Percentiles rank a stretch among this genome's conserved stretches.
phyloP scores from a whole-genome alignment of 129 eudicot genomes.

The Gnaphalium uliginosum region DNA sequence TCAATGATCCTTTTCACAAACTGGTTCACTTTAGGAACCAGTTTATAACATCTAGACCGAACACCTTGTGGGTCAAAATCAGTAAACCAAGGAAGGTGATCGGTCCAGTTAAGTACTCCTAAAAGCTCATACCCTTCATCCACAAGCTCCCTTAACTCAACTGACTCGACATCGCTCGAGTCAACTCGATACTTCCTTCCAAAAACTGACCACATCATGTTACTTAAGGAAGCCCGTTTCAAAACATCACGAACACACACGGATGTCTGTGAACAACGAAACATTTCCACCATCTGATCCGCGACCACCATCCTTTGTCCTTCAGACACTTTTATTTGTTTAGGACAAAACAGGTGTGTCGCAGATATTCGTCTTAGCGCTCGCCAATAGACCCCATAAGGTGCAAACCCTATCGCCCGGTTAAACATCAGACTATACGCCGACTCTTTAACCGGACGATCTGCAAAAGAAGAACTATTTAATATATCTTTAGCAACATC shows the following conservation, averaged over 20 bases:
- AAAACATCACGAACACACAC: conserved; percentile 60
- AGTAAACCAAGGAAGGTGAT: conserved; percentile 74
- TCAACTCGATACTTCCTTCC: conserved; percentile 52
- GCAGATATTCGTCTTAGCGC: conserved; percentile 68
- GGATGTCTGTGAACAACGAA: neutral
- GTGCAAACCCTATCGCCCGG: conserved; percentile 92
- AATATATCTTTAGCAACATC: conserved; percentile 77
- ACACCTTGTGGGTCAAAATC: conserved; percentile 70
- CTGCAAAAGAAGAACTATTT: conserved; percentile 56
- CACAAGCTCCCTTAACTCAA: conserved; percentile 60
- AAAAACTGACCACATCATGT: conserved; percentile 93
- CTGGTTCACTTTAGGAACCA: conserved; percentile 71
- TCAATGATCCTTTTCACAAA: conserved; percentile 66
- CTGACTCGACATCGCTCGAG: conserved; percentile 31
- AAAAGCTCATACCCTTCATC: conserved; percentile 85
- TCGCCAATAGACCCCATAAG: conserved; percentile 86
- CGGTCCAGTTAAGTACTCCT: conserved; percentile 77
- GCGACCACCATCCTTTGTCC: conserved; percentile 46
- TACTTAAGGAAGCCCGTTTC: conserved; percentile 69
- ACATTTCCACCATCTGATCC: conserved; percentile 45
- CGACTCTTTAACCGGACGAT: conserved; percentile 84
- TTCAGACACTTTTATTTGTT: conserved; percentile 61
- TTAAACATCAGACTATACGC: conserved; percentile 84
- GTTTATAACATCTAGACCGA: conserved; percentile 64
- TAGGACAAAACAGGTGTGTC: conserved; percentile 73